Evolutionary conservation across 2,329 filamentous ascomycete genomes (phyloP).

Genomic region (Fusarium sp.): DNA sequence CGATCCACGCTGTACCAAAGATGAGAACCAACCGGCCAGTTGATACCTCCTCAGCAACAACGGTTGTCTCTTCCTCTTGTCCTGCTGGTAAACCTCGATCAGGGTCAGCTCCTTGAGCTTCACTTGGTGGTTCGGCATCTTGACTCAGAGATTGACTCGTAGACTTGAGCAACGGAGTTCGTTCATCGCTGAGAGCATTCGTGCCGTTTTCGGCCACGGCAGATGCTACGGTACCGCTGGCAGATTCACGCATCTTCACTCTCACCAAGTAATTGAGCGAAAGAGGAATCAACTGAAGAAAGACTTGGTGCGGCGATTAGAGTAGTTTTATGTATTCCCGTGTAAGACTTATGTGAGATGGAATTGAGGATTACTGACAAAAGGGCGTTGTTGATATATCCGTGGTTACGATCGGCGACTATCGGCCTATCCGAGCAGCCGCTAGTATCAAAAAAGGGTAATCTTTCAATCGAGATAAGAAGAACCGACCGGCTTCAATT

Average conservation of each 20-base stretch:
- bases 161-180: slow-evolving; percentile 42
- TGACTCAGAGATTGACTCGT: slow-evolving; percentile 11
- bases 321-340: background rate
- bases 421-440: slow-evolving; percentile 14
- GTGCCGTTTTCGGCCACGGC: slow-evolving; percentile 26
- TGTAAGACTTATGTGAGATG: slow-evolving; percentile 4
- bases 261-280: background rate
- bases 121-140: slow-evolving; percentile 15
- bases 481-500: background rate
- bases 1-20: slow-evolving; percentile 65
- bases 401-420: background rate
- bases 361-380: background rate
- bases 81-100: slow-evolving; percentile 18
- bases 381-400: background rate
- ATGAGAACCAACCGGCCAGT: slow-evolving; percentile 62
- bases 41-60: slow-evolving; percentile 61
- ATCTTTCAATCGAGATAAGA: background rate
- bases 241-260: slow-evolving; percentile 30
- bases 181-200: slow-evolving; percentile 32
- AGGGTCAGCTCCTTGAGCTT: background rate
- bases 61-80: slow-evolving; percentile 55
- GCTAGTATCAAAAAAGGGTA: background rate
- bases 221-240: slow-evolving; percentile 20
- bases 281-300: background rate
- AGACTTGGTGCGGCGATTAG: background rate